Evolutionary conservation across 257 asterid species (phyloP).

Genomic region (Solanum appendiculatum): DNA sequence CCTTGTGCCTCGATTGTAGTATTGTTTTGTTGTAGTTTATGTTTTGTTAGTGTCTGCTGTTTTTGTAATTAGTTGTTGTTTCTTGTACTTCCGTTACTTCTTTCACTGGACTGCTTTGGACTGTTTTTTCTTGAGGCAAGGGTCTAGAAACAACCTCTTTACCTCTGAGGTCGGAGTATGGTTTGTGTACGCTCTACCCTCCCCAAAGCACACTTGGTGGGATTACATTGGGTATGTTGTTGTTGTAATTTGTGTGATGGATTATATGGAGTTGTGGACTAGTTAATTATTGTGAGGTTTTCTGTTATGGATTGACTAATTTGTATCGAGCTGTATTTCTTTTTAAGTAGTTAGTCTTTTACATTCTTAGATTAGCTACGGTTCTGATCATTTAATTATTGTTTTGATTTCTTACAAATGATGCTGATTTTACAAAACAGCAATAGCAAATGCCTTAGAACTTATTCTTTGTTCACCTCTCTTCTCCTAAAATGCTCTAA

Average conservation of each 20-base stretch:
- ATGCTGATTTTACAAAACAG: not conserved
- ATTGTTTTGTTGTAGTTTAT: too few species aligned
- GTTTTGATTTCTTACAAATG: not conserved
- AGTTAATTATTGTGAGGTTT: not conserved
- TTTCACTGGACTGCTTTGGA: not conserved
- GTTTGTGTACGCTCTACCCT: too few species aligned
- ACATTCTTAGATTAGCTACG: not conserved
- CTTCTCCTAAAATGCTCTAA: not conserved
- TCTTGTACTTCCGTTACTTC: not conserved
- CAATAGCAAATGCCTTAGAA: not conserved
- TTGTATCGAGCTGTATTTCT: not conserved
- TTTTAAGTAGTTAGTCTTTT: not conserved
- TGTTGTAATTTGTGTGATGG: not conserved
- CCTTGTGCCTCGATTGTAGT: too few species aligned
- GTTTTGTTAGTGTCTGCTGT: not conserved
- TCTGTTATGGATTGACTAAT: not conserved
- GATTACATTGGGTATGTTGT: not conserved
- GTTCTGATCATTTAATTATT: not conserved
- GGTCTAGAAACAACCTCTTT: not conserved
- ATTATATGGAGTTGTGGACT: not conserved
- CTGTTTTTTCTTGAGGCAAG: not conserved
- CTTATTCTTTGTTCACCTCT: not conserved
- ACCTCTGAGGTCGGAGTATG: not conserved
- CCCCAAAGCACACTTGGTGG: not conserved
- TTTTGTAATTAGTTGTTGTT: not conserved